These are phyloP conservation scores for Aspergillus biplanus DNA, from an alignment of 495 filamentous ascomycete genomes.

Conservation along the genomic window DNA sequence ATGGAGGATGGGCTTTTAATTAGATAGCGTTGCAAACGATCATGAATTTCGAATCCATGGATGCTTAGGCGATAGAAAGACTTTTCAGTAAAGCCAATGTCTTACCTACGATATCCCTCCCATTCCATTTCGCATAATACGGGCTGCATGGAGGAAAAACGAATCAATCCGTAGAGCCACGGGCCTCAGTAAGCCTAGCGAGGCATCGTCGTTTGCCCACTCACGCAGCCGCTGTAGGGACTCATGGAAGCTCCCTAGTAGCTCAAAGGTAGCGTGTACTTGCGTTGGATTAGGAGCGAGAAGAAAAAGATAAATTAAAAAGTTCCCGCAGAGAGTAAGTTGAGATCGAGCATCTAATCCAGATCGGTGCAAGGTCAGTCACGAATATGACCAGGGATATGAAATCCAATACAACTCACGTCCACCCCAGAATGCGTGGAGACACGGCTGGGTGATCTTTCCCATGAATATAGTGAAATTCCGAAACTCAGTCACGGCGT, in stretches of 20 bases:
- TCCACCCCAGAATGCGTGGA: conserved; percentile 17
- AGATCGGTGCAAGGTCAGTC: too few relatives aligned
- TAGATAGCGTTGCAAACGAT: too few relatives aligned
- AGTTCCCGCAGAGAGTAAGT: conserved; percentile 18
- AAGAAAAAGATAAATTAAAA: conserved; percentile 15
- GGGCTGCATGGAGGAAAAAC: conserved; percentile 14
- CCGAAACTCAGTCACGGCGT: conserved; percentile 4
- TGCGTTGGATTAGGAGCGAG: conserved; percentile 9
- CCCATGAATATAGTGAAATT: conserved; percentile 17
- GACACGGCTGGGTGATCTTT: not conserved
- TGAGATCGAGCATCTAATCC: conserved; percentile 12
- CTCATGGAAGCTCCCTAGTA: conserved; percentile 15
- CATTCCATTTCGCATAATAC: conserved; percentile 19
- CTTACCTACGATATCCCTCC: too few relatives aligned
- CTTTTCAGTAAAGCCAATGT: too few relatives aligned
- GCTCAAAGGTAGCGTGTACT: conserved; percentile 10
- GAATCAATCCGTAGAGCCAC: conserved; percentile 16
- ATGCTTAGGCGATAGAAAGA: too few relatives aligned
- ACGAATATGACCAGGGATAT: not conserved
- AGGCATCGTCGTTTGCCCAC: conserved; percentile 14
- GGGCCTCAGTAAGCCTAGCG: conserved; percentile 11
- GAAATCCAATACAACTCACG: conserved; percentile 8
- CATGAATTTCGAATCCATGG: too few relatives aligned
- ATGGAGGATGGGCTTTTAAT: too few relatives aligned
- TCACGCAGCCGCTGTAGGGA: conserved; percentile 13